Base-by-base conservation (phyloP, 208 protist species). In the Acanthamoeba castellanii region DNA sequence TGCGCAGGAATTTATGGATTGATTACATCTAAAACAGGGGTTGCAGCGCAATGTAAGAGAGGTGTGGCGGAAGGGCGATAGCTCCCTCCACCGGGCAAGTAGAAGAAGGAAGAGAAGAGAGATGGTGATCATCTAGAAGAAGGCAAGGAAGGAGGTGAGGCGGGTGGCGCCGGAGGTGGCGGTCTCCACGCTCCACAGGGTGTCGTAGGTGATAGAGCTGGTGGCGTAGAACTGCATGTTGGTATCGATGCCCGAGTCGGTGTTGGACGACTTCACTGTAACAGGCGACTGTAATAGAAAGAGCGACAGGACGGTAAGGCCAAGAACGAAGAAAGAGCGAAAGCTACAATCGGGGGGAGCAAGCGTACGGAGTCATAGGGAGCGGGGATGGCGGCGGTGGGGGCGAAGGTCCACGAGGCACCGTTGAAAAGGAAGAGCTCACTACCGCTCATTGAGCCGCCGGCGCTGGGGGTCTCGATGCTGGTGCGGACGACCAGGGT, bases 341-440 rank as follows among this genome's bases (percentile, higher is more conserved):
- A 37, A 37, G 37, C 37, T 0, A 47, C 6, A 11, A 47, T 3
- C 1, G 0, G 0, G 42, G 42, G 42, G 59, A n/a, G 59, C 1
- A 8, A n/a, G 22, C 59, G 59, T 66, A 66, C 59, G 3, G 66
- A 72, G 66, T 72, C 66, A 20, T 72, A 72, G 30, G 66, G 66
- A 20, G 66, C 66, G n/a, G 66, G 66, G 66, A 72, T 72, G 66
- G 30, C 9, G 30, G 66, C 66, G 66, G 66, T 72, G 66, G 66
- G 34, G 30, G 66, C 66, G 30, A 72, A 72, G n/a, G 66, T 72
- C 66, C 66, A 72, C 66, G 66, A 72, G 66, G 66, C 66, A 18
- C 66, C 66, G 66, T 72, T 72, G 66, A 37, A 72, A 30, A 72
- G 66, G 66, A 72, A 72, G 30, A 72, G 66, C 66, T 72, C 66